These are phyloP conservation scores for Cyathus striatus DNA, from an alignment of 768 basidiomycete genomes.

Conservation along the genomic window DNA sequence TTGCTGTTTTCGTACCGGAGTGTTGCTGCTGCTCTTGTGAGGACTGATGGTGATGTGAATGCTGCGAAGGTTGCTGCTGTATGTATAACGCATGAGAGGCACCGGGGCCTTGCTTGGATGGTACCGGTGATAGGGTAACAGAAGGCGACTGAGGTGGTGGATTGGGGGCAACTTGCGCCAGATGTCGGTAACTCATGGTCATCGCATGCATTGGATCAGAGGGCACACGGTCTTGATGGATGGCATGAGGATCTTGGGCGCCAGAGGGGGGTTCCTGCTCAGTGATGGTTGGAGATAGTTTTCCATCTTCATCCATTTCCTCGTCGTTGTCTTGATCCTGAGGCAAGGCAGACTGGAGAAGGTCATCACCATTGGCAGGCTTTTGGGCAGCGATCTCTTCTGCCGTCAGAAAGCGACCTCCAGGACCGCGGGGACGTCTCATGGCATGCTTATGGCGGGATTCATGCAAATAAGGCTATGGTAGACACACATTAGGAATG, in stretches of 20 bases:
- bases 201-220: constrained; percentile 18
- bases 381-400: constrained; percentile 90
- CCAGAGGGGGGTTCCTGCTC: constrained; percentile 17
- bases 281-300: constrained; percentile 12
- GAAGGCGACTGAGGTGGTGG: constrained; percentile 12
- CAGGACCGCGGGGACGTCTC: constrained; percentile 93
- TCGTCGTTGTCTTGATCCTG: constrained; percentile 32
- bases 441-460: constrained; percentile 98
- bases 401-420: constrained; percentile 95
- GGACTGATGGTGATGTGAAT: too few relatives aligned
- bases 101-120: constrained; percentile 11
- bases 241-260: too few relatives aligned
- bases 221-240: too few relatives aligned
- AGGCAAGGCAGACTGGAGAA: constrained; percentile 20
- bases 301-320: constrained; percentile 38
- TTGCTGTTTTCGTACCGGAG: constrained; percentile 27
- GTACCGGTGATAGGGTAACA: constrained; percentile 9
- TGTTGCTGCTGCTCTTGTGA: constrained; percentile 8
- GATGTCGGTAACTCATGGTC: constrained; percentile 6
- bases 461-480: constrained; percentile 94
- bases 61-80: constrained; percentile 18
- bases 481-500: constrained; percentile 3
- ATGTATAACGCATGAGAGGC: background rate
- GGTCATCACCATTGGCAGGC: constrained; percentile 28
- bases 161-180: constrained; percentile 9